A percentile compares a stretch with the other conserved stretches of the same genome.
phyloP scores from a whole-genome alignment of 2,329 filamentous ascomycete species.

The Pestalotiopsis sp. region DNA sequence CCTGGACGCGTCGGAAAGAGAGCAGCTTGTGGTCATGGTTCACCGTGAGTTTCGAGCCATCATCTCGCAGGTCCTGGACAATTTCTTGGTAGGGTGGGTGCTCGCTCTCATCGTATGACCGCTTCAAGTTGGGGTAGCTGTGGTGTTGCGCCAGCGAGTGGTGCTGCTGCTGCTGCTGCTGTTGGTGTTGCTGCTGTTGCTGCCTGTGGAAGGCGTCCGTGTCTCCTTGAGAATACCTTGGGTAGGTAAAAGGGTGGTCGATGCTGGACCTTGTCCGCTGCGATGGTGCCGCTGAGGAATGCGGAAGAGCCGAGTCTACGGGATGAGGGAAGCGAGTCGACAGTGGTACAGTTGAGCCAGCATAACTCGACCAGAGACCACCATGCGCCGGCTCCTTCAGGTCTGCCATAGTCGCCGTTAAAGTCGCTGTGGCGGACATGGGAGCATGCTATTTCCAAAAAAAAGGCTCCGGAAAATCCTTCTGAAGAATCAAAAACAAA shows the following conservation, averaged over 20 bases:
- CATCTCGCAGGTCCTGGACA: slow-evolving; percentile 62
- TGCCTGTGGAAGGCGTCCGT: slow-evolving; percentile 57
- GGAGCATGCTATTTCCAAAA: slow-evolving; percentile 45
- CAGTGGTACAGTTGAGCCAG: slow-evolving; percentile 55
- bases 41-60: slow-evolving; percentile 57
- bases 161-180: slow-evolving; percentile 40
- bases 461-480: neutral
- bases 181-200: slow-evolving; percentile 37
- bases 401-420: slow-evolving; percentile 66
- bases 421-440: slow-evolving; percentile 65
- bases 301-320: slow-evolving; percentile 52
- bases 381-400: slow-evolving; percentile 62
- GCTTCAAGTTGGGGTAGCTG: slow-evolving; percentile 58
- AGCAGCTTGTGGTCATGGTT: slow-evolving; percentile 65
- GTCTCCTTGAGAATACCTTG: slow-evolving; percentile 58
- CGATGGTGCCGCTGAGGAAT: slow-evolving; percentile 47
- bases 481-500: too few species aligned
- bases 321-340: slow-evolving; percentile 51
- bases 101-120: slow-evolving; percentile 58
- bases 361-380: slow-evolving; percentile 61
- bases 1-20: slow-evolving; percentile 58
- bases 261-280: slow-evolving; percentile 53
- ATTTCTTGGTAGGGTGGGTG: slow-evolving; percentile 62
- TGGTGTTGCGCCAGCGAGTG: slow-evolving; percentile 51
- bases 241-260: slow-evolving; percentile 57